Evolutionary conservation across 129 eudicot species (phyloP), one percentile per base, ranked within the genome.

Genomic region (Mikania micrantha): DNA sequence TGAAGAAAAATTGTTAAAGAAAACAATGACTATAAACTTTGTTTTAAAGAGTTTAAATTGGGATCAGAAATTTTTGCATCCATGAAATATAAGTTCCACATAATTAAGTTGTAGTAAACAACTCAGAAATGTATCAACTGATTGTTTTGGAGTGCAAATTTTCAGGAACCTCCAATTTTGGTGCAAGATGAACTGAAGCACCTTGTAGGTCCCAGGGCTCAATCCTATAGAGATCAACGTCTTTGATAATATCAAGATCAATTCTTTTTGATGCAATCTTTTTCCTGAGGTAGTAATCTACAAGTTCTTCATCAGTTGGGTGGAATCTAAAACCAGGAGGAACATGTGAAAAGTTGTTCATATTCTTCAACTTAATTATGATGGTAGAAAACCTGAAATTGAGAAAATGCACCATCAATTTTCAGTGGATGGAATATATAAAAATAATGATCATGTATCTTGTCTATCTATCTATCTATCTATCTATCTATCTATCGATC

Each of bases 161-260:
- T 71, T 63, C 60, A 15, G 64, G 70, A 65, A 57, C 69, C 73
- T 78, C 53, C 36, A 64, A 27, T 28, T 28, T 50, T 72, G 65
- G 47, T 53, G 62, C 58, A 59, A 49, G 65, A 66, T 47, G 67
- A 67, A 59, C 21, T 76, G 17, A 48, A 56, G 66, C 48, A 91
- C 97, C 97, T 91, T 87, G 90, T 69, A 91, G 97, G 78, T 91
- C 97, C 97, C 97, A 91, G 17, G 97, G 97, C 83, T 91, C 97
- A 48, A 91, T 91, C 71, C 73, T 85, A 77, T 90, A 90, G 22
- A 90, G 97, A 83, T 90, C 97, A 27, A 90, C 77, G 64, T 90
- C 95, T 76, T 85, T 91, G 53, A 91, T 91, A 62, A 91, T 92
- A 81, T 91, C 90, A 10, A 91, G 85, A 74, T 87, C 95, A 12